These are phyloP conservation scores for Ogataea ganodermae DNA, from an alignment of 805 yeast species.

Conservation along the genomic window DNA sequence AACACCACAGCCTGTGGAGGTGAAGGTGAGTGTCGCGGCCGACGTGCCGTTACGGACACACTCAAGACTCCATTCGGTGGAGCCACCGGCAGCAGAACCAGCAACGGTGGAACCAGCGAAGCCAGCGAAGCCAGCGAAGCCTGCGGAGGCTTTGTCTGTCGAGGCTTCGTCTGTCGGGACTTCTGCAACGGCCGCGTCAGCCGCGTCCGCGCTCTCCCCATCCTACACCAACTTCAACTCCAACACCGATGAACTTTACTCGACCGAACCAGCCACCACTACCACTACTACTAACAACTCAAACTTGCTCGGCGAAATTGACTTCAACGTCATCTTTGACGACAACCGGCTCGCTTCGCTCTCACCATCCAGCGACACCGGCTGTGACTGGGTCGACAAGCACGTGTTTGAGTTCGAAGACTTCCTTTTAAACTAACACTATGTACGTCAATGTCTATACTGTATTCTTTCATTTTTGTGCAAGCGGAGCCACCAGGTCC, in stretches of 20 bases:
- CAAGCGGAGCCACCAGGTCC: slow-evolving; percentile 80
- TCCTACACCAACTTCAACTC: neutral
- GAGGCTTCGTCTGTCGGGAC: too few relatives aligned
- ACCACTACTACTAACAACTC: neutral
- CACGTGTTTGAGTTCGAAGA: slow-evolving; percentile 42
- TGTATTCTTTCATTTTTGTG: slow-evolving; percentile 35
- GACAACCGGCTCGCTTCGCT: slow-evolving; percentile 23
- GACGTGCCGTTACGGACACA: too few relatives aligned
- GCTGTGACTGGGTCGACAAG: slow-evolving; percentile 61
- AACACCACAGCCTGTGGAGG: slow-evolving; percentile 8
- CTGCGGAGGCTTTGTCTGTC: slow-evolving; percentile 1
- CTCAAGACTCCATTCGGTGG: too few relatives aligned
- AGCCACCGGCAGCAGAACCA: neutral
- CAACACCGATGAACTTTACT: slow-evolving; percentile 4
- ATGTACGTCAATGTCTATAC: neutral
- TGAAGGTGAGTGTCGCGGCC: too few relatives aligned
- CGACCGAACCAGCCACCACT: neutral
- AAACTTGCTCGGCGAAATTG: slow-evolving; percentile 29
- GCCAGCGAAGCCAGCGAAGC: slow-evolving; percentile 3
- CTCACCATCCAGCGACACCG: slow-evolving; percentile 45
- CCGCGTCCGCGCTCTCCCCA: neutral
- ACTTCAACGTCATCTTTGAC: slow-evolving; percentile 28
- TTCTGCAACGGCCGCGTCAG: too few relatives aligned
- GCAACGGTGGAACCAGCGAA: too few relatives aligned
- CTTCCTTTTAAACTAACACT: slow-evolving; percentile 4